Conservation (phyloP, 257 asterid species). For the Petrea volubilis region DNA sequence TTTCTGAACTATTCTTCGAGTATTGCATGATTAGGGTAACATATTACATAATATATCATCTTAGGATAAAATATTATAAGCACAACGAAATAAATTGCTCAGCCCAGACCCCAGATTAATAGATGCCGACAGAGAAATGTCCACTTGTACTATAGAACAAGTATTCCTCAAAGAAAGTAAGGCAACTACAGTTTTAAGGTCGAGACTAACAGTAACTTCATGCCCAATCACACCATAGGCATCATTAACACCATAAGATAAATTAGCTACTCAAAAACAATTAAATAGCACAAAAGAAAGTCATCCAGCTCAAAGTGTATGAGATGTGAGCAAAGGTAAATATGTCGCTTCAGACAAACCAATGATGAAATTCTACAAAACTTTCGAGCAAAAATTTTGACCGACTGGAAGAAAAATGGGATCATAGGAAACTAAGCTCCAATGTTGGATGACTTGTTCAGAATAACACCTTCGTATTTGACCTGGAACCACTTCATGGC, state of each 20-base stretch:
- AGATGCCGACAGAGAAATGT: no score
- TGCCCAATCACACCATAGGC: neutral
- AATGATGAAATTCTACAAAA: conserved; percentile 30
- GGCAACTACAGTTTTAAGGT: no score
- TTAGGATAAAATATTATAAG: no score
- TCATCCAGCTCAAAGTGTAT: neutral
- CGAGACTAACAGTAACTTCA: no score
- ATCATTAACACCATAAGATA: neutral
- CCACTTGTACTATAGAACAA: no score
- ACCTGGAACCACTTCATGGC: conserved; percentile 63
- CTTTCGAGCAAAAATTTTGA: neutral
- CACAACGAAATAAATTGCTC: no score
- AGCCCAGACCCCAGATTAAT: no score
- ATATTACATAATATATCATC: no score
- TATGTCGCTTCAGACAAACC: neutral
- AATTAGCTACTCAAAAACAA: neutral
- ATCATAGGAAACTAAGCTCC: conserved; percentile 15
- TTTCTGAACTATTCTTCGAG: no score
- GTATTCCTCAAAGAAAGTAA: no score
- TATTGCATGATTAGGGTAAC: no score
- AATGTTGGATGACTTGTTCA: conserved; percentile 53
- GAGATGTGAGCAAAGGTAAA: neutral
- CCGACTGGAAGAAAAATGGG: neutral
- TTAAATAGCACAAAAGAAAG: neutral
- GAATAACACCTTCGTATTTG: conserved; percentile 58